Evolutionary conservation across 2,329 filamentous ascomycete species (phyloP), one percentile per base, ranked within the genome.

Genomic region (Alternaria solani): DNA sequence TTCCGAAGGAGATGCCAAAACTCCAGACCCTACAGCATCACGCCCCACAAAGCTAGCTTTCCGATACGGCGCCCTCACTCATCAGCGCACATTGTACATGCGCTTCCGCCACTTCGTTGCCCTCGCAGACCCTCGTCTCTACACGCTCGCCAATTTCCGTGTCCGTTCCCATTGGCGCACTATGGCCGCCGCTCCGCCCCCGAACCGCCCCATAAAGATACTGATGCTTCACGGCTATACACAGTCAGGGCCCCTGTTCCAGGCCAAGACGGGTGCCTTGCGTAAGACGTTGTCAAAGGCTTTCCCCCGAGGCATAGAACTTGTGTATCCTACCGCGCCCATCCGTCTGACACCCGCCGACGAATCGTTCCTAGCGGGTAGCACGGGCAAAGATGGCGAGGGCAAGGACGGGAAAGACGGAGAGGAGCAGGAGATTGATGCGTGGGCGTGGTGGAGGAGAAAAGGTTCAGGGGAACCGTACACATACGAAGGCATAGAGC

Each of bases 161-260:
- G 60, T 59, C 30, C 65, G 69, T 57, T 51, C 61, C 47, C 67
- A 61, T 61, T 62, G 61, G 55, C 68, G 57, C 70, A 75, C 58
- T 56, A 79, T 78, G 75, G 61, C 72, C 44, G 59, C 69, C 55
- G 62, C 68, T 12, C 70, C 73, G 11, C 67, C 72, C 2, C 76
- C 77, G 16, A 65, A 67, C 12, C 71, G 68, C 14, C 75, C 77
- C 34, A 75, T 85, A 61, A 80, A 80, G 51, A 76, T 85, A 61
- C 77, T 85, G 60, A 83, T 83, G 82, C 79, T 85, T 12, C 83
- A 85, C 70, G 91, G 94, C 79, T 97, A 89, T 86, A 97, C 94
- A 7, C 94, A 98, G 83, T 96, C 92, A 28, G 93, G 94, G 4
- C 80, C 89, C 4, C 83, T 93, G 64, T 97, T 97, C 86, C 90